Base-by-base conservation (phyloP, 2,329 filamentous ascomycete species). In the Hyphodiscus sp. region DNA sequence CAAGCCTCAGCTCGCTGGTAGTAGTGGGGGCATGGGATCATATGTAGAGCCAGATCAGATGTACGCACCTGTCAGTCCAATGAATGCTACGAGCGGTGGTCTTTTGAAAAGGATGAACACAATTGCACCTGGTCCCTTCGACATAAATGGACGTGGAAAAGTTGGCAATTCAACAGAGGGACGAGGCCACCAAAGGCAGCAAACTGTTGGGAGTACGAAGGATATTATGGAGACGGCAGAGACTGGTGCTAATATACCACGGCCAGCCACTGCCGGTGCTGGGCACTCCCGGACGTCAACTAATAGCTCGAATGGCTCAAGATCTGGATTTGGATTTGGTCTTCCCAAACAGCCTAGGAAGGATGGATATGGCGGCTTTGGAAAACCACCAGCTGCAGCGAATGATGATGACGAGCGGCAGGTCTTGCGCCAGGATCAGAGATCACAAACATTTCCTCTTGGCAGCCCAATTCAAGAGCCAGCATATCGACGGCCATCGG, bases 121-220 rank as follows among this genome's bases (percentile, higher is more conserved):
- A 9, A 85, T 88, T 63, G 76, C 81, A 1, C 81, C 85, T 1
- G 85, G 83, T 0, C 85, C 85, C 0, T 87, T 89, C 61, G 81
- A 83, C 58, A 67, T 76, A 30, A 70, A 65, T 58, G 69, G 71
- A 59, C 71, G 69, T 59, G 64, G 51, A 63, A 58, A 52, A 53
- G 57, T 46, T 57, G 62, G 18, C 33, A 50, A 38, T 54, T 59
- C 58, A 58, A 33, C 53, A 59, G 23, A 61, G 60, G n/a, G 18
- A 3, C 52, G 63, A 30, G 56, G 65, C 15, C 72, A 73, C 43
- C 50, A 57, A 23, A 58, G 62, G 51, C 58, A 61, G 45, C 52
- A 49, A 30, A 65, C 55, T 6, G 48, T 45, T 47, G 60, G 55
- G 11, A 63, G 59, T 55, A 26, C 62, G 10, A 53, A 52, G 18